Conservation (phyloP, 2,329 filamentous ascomycete genomes). For the Botryotinia calthae region DNA sequence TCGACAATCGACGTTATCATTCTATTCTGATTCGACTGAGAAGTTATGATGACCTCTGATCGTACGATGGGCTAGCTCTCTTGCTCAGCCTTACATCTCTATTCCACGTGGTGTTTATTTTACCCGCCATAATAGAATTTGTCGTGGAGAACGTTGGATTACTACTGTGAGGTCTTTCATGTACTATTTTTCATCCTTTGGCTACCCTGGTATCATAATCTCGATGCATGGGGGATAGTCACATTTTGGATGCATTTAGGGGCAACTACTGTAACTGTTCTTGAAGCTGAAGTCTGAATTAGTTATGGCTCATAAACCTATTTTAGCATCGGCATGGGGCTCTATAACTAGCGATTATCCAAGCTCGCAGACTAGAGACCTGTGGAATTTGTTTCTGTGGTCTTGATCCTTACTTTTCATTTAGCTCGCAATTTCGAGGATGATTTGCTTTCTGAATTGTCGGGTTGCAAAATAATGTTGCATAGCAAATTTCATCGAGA, state of each 20-base stretch:
- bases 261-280: too few relatives aligned
- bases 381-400: background rate
- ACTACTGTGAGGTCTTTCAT: background rate
- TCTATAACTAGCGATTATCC: background rate
- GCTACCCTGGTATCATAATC: too few relatives aligned
- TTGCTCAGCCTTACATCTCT: background rate
- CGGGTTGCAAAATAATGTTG: background rate
- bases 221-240: too few relatives aligned
- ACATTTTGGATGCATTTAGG: too few relatives aligned
- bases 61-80: background rate
- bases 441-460: background rate
- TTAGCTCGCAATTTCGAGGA: background rate
- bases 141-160: background rate
- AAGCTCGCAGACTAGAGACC: background rate
- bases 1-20: background rate
- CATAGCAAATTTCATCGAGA: background rate
- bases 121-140: background rate
- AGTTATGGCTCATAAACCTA: too few relatives aligned
- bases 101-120: background rate
- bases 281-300: too few relatives aligned
- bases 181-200: too few relatives aligned
- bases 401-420: background rate
- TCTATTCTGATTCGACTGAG: background rate
- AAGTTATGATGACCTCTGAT: background rate
- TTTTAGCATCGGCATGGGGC: background rate